Percentiles rank a stretch among this genome's conserved stretches.
These are phyloP conservation scores for Scalesia atractyloides DNA, from an alignment of 129 eudicot genomes.

Conservation along the genomic window DNA sequence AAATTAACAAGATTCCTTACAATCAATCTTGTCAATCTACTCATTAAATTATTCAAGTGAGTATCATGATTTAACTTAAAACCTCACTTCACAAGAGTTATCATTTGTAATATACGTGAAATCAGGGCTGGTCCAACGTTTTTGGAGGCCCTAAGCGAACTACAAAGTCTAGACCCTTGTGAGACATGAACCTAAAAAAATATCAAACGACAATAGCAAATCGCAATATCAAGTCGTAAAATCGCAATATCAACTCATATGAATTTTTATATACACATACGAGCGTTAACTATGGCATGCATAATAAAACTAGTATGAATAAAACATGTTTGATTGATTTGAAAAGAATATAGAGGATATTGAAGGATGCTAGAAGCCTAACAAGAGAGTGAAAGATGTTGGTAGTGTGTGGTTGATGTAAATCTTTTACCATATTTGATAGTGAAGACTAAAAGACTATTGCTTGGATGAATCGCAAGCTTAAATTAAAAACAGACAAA, in stretches of 20 bases:
- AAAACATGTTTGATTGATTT: background rate
- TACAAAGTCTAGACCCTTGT: too few relatives aligned
- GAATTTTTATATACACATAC: background rate
- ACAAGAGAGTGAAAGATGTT: conserved; percentile 29
- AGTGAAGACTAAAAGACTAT: conserved; percentile 52
- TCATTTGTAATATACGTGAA: background rate
- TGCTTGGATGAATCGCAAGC: conserved; percentile 81
- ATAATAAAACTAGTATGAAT: background rate
- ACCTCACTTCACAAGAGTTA: background rate
- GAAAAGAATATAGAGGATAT: background rate
- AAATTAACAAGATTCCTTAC: background rate
- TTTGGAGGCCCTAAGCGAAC: too few relatives aligned
- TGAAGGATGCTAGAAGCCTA: conserved; percentile 18
- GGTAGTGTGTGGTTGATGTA: conserved; percentile 51
- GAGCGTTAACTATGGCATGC: conserved; percentile 7
- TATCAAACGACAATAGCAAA: too few relatives aligned
- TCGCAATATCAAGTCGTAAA: too few relatives aligned
- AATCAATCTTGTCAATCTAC: background rate
- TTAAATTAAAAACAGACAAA: conserved; percentile 12
- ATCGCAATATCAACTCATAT: too few relatives aligned
- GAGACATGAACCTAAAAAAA: too few relatives aligned
- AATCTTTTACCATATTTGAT: conserved; percentile 73
- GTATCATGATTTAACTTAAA: background rate
- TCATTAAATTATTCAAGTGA: background rate
- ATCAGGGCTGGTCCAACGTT: too few relatives aligned